Evolutionary conservation across 129 eudicot genomes (phyloP), one percentile per base, ranked within the genome.

Genomic region (Chrysanthemum makinoi): DNA sequence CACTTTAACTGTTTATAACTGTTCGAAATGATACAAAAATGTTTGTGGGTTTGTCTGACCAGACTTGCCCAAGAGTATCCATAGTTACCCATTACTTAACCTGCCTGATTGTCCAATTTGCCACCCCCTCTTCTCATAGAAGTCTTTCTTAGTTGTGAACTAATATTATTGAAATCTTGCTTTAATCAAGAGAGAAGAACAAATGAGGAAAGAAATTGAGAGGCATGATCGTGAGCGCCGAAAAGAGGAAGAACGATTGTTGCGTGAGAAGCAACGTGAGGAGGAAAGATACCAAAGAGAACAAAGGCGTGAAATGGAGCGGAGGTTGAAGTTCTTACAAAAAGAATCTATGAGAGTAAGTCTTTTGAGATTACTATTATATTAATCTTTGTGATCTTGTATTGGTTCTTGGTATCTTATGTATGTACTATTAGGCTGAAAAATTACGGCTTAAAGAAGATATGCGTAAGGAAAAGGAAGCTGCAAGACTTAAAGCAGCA

Each of bases 261-360:
- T 89, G 79, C 96, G 98, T 28, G 96, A 93, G 81, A 89, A 87
- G 73, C 96, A 83, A 74, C 95, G 96, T 2, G 98, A 93, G 81
- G 98, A 89, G 79, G 98, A 89, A 77, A 80, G 98, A 73, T 83
- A 76, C 77, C 96, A 83, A 70, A 78, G 91, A 79, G 98, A 93
- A 83, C 95, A 93, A 82, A 87, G 83, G 70, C 96, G 96, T 76
- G 96, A 93, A 80, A 81, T 89, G 96, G 98, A 93, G 78, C 75
- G 95, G 66, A 83, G 88, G 72, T 92, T 89, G 68, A 93, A 89
- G 80, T 87, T 83, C 68, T 73, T 89, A 74, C 91, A 85, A 74
- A 93, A 87, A 66, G 98, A 93, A 74, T 89, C 90, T 52, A 74
- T 85, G 8, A 83, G 88, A 85, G 98, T 93, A 81, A 82, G 85